Evolutionary conservation across 495 filamentous ascomycete genomes (phyloP), one percentile per base, ranked within the genome.

Genomic region (Clohesyomyces aquaticus): DNA sequence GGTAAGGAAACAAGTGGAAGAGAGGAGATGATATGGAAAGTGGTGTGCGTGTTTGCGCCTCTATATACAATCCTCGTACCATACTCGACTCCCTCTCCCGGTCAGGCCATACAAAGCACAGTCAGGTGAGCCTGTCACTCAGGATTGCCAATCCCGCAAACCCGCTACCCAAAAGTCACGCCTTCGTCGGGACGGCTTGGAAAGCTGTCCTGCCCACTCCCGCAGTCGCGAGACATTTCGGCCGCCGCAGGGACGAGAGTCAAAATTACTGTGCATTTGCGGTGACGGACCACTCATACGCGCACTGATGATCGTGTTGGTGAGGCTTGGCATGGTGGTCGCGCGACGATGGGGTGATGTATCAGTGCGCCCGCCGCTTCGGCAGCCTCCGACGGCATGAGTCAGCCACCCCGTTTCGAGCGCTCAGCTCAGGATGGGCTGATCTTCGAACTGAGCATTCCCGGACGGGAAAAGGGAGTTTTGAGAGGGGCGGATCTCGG

Each of bases 341-440:
- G 48, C 19, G 27, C 48, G 59, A 62, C 29, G 8, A 32, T 62
- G 59, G 59, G 26, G 48, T 62, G 59, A 62, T 42, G 26, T 51
- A 23, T 32, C 11, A 22, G 9, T n/a, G 19, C 8, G 25, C 18
- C 9, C 53, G 27, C 14, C 3, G 45, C 10, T n/a, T 62, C 59
- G 59, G 59, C 32, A 62, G 28, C 48, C 29, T 27, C 59, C 59
- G 59, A 41, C 28, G 57, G 46, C 57, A 60, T 60, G 57, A 60
- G 18, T 60, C 26, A 60, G 57, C 57, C 3, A 60, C 16, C 35
- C 9, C 2, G 16, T 6, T 23, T 29, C 12, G n/a, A 2, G n/a
- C 32, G 53, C 29, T 26, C 9, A 56, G 29, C 32, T 26, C 38
- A 32, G 19, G 28, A 43, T 56, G 14, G 8, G 18, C 21, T 56